Base-by-base conservation (phyloP, 495 filamentous ascomycete species). In the Gamarada debralockiae region DNA sequence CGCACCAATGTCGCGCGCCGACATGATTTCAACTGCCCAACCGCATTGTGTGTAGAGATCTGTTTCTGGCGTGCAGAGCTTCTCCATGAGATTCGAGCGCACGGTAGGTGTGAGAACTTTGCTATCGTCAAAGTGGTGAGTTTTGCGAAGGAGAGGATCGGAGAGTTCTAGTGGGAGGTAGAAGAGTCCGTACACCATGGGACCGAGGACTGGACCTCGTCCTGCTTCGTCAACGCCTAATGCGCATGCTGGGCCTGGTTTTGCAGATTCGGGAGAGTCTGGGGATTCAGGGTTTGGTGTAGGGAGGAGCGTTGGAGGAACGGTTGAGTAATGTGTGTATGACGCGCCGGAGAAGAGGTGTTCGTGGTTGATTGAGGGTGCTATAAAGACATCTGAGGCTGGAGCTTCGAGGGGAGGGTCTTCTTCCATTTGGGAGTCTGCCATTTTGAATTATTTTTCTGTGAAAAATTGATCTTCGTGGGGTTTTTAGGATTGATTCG, bases 171-270 rank as follows among this genome's bases (percentile, higher is more conserved):
- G 49, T 0, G 91, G 90, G 1, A 96, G 79, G 72, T 91, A 96
- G 74, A 92, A 87, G 59, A 90, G 78, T 52, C 85, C 86, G 74
- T 97, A 97, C 56, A 97, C 92, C 93, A 98, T 98, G 10, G 93
- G 92, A 2, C 93, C 93, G 3, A 98, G 78, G 6, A 97, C 95
- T 17, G 93, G 95, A 7, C 93, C 93, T 55, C 93, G 83, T 42
- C 93, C 93, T 51, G 93, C 93, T 77, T 98, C 93, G 67, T 98
- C 93, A 44, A 98, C 85, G 31, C 93, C 93, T 15, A 98, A 77
- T 25, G 86, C 83, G 56, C 84, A 86, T 67, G 65, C 66, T 60
- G 70, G 73, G 44, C 65, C 66, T 52, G 66, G 47, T 67, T 66
- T 75, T 22, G 71, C 63, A 13, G 56, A 54, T 46, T 64, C 65